Evolutionary conservation across 768 basidiomycete genomes (phyloP).

Genomic region (Hygrocybe punicea): DNA sequence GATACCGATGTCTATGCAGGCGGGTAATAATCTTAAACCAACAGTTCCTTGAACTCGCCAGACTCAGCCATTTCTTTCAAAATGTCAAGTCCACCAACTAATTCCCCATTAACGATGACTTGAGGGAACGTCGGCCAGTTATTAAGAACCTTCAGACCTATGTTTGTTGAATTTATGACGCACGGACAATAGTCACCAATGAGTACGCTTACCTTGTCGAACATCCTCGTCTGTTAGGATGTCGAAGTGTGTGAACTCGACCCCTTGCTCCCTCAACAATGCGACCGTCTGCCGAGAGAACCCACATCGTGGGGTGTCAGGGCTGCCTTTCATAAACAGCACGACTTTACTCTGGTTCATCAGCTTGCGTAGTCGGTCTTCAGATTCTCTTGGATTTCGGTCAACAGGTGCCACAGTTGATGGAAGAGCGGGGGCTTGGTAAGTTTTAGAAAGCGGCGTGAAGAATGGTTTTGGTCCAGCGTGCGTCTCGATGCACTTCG

Average conservation of each 20-base stretch:
- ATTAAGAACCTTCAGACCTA: slow-evolving; percentile 72
- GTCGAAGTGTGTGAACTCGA: slow-evolving; percentile 76
- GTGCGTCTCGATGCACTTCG: slow-evolving; percentile 58
- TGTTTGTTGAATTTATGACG: not conserved
- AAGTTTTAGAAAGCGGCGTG: slow-evolving; percentile 49
- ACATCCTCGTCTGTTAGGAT: slow-evolving; percentile 80
- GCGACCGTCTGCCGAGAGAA: slow-evolving; percentile 76
- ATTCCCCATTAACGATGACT: slow-evolving; percentile 82
- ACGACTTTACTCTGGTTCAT: slow-evolving; percentile 81
- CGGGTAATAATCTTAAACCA: slow-evolving; percentile 13
- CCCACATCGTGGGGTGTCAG: slow-evolving; percentile 75
- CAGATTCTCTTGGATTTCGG: slow-evolving; percentile 44
- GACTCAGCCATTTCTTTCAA: slow-evolving; percentile 81
- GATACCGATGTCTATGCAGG: too few species aligned
- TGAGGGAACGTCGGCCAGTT: slow-evolving; percentile 92
- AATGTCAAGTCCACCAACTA: slow-evolving; percentile 94
- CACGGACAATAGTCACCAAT: not conserved
- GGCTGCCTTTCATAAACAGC: slow-evolving; percentile 88
- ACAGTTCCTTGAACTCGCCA: slow-evolving; percentile 65
- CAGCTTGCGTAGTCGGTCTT: slow-evolving; percentile 56
- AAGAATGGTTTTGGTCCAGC: slow-evolving; percentile 27
- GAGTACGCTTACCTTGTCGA: slow-evolving; percentile 57
- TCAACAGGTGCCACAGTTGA: slow-evolving; percentile 13
- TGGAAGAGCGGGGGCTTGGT: slow-evolving; percentile 38
- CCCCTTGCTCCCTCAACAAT: slow-evolving; percentile 58